Conservation (phyloP, 768 basidiomycete genomes). For the Glaciozyma antarctica region DNA sequence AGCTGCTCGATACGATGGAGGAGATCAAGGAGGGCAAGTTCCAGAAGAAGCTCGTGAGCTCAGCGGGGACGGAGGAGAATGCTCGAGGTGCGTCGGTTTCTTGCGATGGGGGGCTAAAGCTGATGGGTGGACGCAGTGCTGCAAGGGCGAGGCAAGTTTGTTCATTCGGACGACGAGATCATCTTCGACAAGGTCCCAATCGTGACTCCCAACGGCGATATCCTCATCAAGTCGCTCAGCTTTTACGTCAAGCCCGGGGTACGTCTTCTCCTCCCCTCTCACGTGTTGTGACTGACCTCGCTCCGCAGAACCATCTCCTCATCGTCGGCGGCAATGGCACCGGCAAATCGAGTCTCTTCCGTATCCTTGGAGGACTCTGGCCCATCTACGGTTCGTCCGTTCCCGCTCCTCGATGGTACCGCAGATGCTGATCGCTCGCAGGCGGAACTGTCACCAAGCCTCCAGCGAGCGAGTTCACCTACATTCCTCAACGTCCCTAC, state of each 20-base stretch:
- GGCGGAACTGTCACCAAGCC: conserved; percentile 81
- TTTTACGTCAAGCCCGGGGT: conserved; percentile 86
- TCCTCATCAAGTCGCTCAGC: conserved; percentile 71
- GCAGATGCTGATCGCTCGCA: conserved; percentile 12
- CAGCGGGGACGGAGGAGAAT: conserved; percentile 52
- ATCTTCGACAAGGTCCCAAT: conserved; percentile 88
- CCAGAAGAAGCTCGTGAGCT: conserved; percentile 75
- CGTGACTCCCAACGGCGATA: conserved; percentile 89
- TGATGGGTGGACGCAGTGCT: conserved; percentile 49
- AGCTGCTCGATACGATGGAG: conserved; percentile 79
- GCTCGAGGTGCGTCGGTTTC: conserved; percentile 53
- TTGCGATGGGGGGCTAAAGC: conserved; percentile 4
- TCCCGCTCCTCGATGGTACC: not conserved
- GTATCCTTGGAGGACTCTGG: conserved; percentile 96
- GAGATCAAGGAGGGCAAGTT: conserved; percentile 76
- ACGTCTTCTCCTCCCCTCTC: conserved; percentile 31
- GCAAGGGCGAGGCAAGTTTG: conserved; percentile 62
- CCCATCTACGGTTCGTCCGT: conserved; percentile 57
- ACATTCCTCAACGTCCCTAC: conserved; percentile 94
- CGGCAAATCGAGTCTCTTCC: conserved; percentile 54
- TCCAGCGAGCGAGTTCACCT: conserved; percentile 72
- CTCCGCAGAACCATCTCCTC: not conserved
- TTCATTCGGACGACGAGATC: conserved; percentile 65
- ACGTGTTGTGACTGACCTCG: not conserved
- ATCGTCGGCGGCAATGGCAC: conserved; percentile 54